Conservation (phyloP, 495 filamentous ascomycete genomes). For the Evernia prunastri region DNA sequence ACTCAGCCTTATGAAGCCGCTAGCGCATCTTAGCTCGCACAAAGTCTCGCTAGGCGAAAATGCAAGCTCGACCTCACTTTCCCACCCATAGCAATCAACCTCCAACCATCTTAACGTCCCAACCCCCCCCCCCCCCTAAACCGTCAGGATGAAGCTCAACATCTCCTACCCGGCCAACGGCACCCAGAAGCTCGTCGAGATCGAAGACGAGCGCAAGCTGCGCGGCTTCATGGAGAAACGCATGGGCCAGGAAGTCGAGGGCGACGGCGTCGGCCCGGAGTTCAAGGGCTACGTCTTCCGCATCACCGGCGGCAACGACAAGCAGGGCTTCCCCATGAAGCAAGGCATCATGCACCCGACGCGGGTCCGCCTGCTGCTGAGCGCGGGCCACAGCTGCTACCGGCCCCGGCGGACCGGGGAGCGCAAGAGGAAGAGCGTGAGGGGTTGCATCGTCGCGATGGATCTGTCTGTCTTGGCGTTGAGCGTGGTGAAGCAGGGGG, state of each 20-base stretch:
- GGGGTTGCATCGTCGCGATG: conserved; percentile 94
- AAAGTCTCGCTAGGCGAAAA: conserved; percentile 13
- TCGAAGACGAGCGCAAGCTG: conserved; percentile 95
- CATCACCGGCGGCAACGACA: conserved; percentile 99
- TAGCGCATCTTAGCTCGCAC: conserved; percentile 23
- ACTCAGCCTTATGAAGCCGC: conserved; percentile 5
- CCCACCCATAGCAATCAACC: neutral
- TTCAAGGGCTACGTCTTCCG: conserved; percentile 98
- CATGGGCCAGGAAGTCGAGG: conserved; percentile 95
- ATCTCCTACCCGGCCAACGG: conserved; percentile 98
- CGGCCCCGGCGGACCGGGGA: conserved; percentile 93
- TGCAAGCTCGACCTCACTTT: conserved; percentile 7
- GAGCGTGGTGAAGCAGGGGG: conserved; percentile 94
- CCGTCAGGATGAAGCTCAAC: conserved; percentile 82
- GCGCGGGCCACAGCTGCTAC: conserved; percentile 95
- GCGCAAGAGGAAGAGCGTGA: conserved; percentile 97
- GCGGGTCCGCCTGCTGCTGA: conserved; percentile 90
- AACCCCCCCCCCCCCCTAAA: conserved; percentile 26
- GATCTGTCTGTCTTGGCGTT: conserved; percentile 92
- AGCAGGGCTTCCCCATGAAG: conserved; percentile 99
- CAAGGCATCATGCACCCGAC: conserved; percentile 98
- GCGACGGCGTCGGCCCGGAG: conserved; percentile 91
- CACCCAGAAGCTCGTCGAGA: conserved; percentile 96
- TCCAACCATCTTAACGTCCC: conserved; percentile 31
- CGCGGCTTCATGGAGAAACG: conserved; percentile 83